Base-by-base conservation (phyloP, 495 filamentous ascomycete genomes). In the Podospora anserina region DNA sequence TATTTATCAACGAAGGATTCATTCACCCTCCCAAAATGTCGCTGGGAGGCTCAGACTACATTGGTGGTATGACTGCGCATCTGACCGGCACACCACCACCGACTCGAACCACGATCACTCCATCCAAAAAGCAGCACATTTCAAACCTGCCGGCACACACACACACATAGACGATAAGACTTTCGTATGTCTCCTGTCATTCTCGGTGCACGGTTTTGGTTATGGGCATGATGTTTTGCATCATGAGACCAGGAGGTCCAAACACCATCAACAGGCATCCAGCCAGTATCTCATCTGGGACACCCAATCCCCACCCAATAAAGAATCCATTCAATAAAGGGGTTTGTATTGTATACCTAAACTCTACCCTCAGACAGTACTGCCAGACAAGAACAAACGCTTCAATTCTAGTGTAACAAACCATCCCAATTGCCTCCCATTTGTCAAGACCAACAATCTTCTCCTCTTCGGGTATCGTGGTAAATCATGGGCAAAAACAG, bases 391-490 rank as follows among this genome's bases (percentile, higher is more conserved):
- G 30, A 49, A 58, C 11, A 26, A 7, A 58, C 55, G 55, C 55
- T 58, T 26, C n/a, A 58, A 15, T 19, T 19, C n/a, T 58, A 26
- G 23, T 58, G 55, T 23, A 58, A 58, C 23, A 58, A 58, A 5
- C 65, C 68, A 68, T 67, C 62, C 53, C 20, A 56, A 68, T 58
- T 58, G 6, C 55, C 3, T 20, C 55, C 55, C 30, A 32, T 32
- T 32, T 20, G 5, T 58, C n/a, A 19, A 19, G n/a, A 23, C 64
- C 67, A 71, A 68, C 67, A 71, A 68, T 65, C 68, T 56, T 54
- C 61, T 32, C 66, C 58, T 23, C 28, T 66, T 18, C 67, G 74
- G 74, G 74, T 76, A 76, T 76, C 74, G 74, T 64, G 68, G 66
- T 69, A 67, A 62, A 67, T 30, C 49, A 57, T 32, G 18, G 27